These are phyloP conservation scores for Pythium biforme DNA, from an alignment of 352 stramenopile species.

Conservation along the genomic window DNA sequence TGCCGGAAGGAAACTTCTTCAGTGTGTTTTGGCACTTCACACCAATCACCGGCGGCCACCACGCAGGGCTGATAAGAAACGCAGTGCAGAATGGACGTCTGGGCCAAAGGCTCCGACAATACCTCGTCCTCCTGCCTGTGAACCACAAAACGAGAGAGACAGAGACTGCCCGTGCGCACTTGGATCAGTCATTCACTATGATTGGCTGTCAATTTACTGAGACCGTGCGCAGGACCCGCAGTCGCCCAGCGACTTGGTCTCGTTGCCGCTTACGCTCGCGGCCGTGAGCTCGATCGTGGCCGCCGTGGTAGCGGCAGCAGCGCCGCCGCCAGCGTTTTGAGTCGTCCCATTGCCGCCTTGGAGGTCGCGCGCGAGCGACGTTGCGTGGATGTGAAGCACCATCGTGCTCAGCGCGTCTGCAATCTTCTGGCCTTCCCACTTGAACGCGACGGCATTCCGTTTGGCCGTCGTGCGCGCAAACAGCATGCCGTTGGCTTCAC, in stretches of 20 bases:
- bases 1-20: no score
- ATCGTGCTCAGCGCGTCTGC: conserved; percentile 54
- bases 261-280: background rate
- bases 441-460: conserved; percentile 48
- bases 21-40: no score
- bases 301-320: background rate
- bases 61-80: no score
- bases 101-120: no score
- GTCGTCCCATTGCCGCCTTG: background rate
- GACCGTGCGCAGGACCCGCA: conserved; percentile 27
- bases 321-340: no score
- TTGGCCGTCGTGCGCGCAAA: conserved; percentile 69
- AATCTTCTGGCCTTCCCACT: conserved; percentile 59
- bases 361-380: conserved; percentile 31
- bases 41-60: no score
- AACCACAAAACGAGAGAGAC: no score
- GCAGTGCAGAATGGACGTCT: no score
- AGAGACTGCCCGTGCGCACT: no score
- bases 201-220: conserved; percentile 9
- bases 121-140: no score
- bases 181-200: background rate
- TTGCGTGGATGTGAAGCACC: conserved; percentile 60
- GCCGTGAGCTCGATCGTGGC: conserved; percentile 24
- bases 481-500: conserved; percentile 49
- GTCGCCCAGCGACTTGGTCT: conserved; percentile 18